These are phyloP conservation scores for Ophiocordyceps polyrhachis-furcata DNA, from an alignment of 2,329 filamentous ascomycete genomes.

Conservation along the genomic window DNA sequence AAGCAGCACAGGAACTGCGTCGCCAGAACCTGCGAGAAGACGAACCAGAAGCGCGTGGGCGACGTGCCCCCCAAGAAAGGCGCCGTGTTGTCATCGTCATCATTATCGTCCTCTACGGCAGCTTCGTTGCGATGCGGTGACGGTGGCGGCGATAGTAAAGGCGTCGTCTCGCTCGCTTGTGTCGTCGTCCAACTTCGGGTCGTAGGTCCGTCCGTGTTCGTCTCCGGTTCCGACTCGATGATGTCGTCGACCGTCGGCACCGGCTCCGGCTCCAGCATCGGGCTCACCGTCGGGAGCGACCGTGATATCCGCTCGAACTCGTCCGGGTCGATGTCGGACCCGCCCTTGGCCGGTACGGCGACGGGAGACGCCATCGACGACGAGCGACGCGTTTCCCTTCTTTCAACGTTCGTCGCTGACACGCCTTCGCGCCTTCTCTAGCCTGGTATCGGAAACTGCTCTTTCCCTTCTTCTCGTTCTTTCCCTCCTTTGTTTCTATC, in stretches of 20 bases:
- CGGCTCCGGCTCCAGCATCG: conserved; percentile 23
- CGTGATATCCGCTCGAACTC: conserved; percentile 15
- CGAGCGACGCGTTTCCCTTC: no score
- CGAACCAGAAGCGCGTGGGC: conserved; percentile 37
- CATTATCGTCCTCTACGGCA: no score
- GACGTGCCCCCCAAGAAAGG: conserved; percentile 27
- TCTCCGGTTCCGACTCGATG: not conserved
- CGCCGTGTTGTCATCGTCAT: conserved; percentile 2
- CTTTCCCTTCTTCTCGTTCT: not conserved
- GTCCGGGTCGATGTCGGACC: conserved; percentile 2
- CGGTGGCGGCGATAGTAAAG: not conserved
- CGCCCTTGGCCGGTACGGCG: no score
- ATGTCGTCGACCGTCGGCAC: not conserved
- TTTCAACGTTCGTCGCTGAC: no score
- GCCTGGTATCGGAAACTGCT: no score
- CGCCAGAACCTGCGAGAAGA: conserved; percentile 40
- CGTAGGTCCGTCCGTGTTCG: not conserved
- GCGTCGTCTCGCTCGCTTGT: not conserved
- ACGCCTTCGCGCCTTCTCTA: no score
- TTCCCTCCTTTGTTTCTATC: not conserved
- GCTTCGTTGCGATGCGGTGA: no score
- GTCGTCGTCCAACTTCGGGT: not conserved
- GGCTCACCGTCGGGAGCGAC: conserved; percentile 18
- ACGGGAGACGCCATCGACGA: not conserved
- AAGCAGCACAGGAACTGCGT: conserved; percentile 44